Evolutionary conservation across 2,329 filamentous ascomycete genomes (phyloP), one percentile per base, ranked within the genome.

Genomic region (Colletotrichum scovillei): DNA sequence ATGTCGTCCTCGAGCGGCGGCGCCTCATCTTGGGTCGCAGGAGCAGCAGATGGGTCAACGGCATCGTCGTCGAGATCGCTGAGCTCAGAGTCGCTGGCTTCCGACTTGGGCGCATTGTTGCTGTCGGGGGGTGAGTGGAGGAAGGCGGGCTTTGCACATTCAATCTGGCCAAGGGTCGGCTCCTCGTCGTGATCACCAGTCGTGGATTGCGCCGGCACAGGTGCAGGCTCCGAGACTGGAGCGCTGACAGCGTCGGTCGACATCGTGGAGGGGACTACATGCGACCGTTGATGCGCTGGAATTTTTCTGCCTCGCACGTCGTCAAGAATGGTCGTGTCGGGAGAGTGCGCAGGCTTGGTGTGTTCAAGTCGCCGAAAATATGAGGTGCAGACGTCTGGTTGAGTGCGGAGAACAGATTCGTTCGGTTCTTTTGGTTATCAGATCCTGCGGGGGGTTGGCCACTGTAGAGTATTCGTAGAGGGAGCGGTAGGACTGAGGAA

Each of bases 61-160:
- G 84, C 85, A 75, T 89, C 85, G 62, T 89, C 88, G 75, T 92
- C 91, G 65, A 92, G 85, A 67, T 92, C 91, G 83, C 90, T 92
- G 38, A 93, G 84, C 80, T 93, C 91, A 65, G 91, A 92, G 78
- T 92, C 89, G 80, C 88, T 90, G 63, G 83, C 86, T 77, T 91
- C 89, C 74, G 89, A 86, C 78, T 90, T 91, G 78, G 86, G 83
- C 68, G 88, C 86, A 80, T 88, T 88, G 82, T 91, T 91, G 80
- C 88, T 91, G 77, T 92, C 90, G 63, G 91, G 91, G 55, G 90
- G 90, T 76, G 90, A 92, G 79, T 91, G 87, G 69, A 92, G 82
- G 77, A 89, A 89, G 73, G 81, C 83, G 35, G 85, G 82, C 75
- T 87, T 84, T 63, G 82, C 79, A 75, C 80, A 81, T 72, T 83